A percentile compares a stretch with the other conserved stretches of the same genome.
phyloP scores from a whole-genome alignment of 371 early-diverging fungal species.

The Circinella umbellata region DNA sequence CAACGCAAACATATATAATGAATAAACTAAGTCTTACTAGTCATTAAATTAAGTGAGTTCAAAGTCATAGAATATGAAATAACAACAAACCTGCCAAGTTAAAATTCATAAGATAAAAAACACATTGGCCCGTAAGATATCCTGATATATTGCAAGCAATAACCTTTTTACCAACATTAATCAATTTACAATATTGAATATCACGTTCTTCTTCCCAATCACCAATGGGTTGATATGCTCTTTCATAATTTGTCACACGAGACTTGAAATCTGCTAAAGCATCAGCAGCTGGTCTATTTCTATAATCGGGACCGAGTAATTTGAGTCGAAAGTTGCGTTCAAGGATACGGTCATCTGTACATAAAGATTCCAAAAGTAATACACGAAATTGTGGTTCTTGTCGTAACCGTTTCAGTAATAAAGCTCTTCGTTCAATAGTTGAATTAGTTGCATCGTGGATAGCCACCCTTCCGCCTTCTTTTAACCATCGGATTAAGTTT shows the following conservation, averaged over 20 bases:
- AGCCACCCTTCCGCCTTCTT: constrained; percentile 72
- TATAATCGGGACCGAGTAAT: constrained; percentile 84
- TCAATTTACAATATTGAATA: constrained; percentile 81
- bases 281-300: constrained; percentile 63
- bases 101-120: constrained; percentile 88
- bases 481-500: constrained; percentile 82
- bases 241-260: constrained; percentile 82
- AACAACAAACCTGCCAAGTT: constrained; percentile 50
- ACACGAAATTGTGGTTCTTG: constrained; percentile 60
- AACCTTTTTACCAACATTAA: constrained; percentile 86
- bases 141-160: constrained; percentile 83
- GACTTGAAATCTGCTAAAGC: constrained; percentile 79
- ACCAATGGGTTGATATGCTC: constrained; percentile 77
- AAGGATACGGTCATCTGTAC: constrained; percentile 71
- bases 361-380: constrained; percentile 75
- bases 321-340: constrained; percentile 84
- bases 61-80: not conserved
- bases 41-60: no score
- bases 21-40: no score
- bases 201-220: constrained; percentile 78
- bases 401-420: constrained; percentile 67
- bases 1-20: not conserved
- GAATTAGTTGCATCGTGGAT: constrained; percentile 94
- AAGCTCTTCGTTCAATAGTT: constrained; percentile 70
- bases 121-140: constrained; percentile 80